Conservation (phyloP, 2,329 filamentous ascomycete genomes). For the Fulvia fulva region DNA sequence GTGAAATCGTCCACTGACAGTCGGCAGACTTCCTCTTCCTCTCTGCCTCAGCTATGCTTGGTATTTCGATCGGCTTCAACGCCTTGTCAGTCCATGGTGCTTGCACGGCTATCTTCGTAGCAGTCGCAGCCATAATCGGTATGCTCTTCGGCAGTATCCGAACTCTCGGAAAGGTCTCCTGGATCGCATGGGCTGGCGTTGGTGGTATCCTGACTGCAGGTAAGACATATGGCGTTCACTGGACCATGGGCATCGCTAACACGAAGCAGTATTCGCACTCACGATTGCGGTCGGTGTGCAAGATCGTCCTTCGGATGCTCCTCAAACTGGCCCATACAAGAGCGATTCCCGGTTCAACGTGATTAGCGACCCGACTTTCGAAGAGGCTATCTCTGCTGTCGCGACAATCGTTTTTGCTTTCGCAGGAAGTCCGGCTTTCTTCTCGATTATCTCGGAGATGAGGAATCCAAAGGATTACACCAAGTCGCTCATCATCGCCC, state of each 20-base stretch:
- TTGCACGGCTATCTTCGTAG: conserved; percentile 41
- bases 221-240: neutral
- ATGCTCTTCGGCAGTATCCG: conserved; percentile 33
- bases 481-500: conserved; percentile 31
- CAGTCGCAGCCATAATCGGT: conserved; percentile 39
- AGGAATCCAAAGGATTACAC: conserved; percentile 34
- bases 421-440: conserved; percentile 37
- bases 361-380: conserved; percentile 36
- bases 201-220: conserved; percentile 18
- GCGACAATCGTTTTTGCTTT: conserved; percentile 47
- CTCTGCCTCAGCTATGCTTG: conserved; percentile 36
- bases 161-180: conserved; percentile 32
- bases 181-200: conserved; percentile 35
- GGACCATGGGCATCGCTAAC: conserved; percentile 3
- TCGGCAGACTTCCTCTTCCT: conserved; percentile 22
- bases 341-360: conserved; percentile 30
- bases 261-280: conserved; percentile 28
- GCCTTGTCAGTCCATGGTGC: conserved; percentile 24
- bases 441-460: conserved; percentile 40
- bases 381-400: conserved; percentile 57
- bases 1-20: neutral
- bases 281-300: conserved; percentile 33
- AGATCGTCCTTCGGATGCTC: conserved; percentile 34
- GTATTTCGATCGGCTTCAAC: conserved; percentile 23
- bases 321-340: conserved; percentile 25